phyloP scores from a whole-genome alignment of 1,139 yeast species.

The Geotrichum bryndzae region DNA sequence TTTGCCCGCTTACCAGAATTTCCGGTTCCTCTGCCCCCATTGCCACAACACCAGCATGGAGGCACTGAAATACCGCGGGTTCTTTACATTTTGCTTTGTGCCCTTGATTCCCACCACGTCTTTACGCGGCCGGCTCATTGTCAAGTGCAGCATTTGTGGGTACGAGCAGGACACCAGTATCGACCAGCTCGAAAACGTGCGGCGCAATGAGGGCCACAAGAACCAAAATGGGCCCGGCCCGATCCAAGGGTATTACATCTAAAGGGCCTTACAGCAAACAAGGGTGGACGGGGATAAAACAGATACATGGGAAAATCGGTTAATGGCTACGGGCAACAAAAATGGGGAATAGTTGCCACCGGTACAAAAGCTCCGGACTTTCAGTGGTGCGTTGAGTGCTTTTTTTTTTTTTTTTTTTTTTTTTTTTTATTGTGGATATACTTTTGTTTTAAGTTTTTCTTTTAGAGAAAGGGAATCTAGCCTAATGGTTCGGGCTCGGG shows the following conservation, averaged over 20 bases:
- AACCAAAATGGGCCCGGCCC: not conserved
- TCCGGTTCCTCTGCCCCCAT: conserved; percentile 33
- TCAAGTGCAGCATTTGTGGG: conserved; percentile 41
- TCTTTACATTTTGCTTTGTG: conserved; percentile 43
- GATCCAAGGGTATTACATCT: conserved; percentile 6
- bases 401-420: too few species aligned
- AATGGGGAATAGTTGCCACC: not conserved
- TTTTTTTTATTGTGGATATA: too few species aligned
- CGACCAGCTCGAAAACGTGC: conserved; percentile 31
- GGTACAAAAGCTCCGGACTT: not conserved
- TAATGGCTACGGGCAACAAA: too few species aligned
- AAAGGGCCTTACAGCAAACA: not conserved
- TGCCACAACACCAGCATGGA: conserved; percentile 41
- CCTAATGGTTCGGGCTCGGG: too few species aligned
- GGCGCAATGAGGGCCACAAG: not conserved
- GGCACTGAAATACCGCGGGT: conserved; percentile 42
- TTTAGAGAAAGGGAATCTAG: too few species aligned
- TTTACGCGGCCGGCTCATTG: conserved; percentile 37
- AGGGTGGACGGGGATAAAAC: too few species aligned
- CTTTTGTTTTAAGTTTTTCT: too few species aligned
- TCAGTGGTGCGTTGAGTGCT: not conserved
- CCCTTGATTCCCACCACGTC: conserved; percentile 45
- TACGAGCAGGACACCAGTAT: conserved; percentile 42
- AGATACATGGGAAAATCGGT: not conserved
- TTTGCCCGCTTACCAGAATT: conserved; percentile 26